Evolutionary conservation across 305 asterid genomes (phyloP).

Genomic region (Rubia balearica): DNA sequence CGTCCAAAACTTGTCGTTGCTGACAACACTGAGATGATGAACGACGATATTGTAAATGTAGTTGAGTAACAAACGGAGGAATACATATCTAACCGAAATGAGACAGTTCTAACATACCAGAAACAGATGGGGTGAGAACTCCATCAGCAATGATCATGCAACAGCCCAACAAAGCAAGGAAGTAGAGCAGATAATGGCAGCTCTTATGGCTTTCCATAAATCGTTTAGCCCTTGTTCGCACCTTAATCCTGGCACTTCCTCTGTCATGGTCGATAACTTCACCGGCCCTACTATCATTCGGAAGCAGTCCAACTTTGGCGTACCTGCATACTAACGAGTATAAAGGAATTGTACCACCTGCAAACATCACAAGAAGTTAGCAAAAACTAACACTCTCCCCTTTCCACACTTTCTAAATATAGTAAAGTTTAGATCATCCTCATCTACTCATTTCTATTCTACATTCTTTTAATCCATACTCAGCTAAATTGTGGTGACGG

Average conservation of each 20-base stretch:
- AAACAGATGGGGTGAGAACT: slow-evolving; percentile 83
- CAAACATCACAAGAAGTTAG: slow-evolving; percentile 21
- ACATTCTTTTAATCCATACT: neutral
- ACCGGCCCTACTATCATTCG: slow-evolving; percentile 40
- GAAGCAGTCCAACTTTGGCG: slow-evolving; percentile 79
- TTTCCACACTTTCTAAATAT: neutral
- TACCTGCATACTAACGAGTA: slow-evolving; percentile 79
- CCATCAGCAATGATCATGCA: slow-evolving; percentile 88
- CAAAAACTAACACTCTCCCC: neutral
- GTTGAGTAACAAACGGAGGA: neutral
- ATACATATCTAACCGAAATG: neutral
- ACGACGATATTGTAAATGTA: neutral
- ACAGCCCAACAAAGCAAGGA: slow-evolving; percentile 80
- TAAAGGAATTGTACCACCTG: slow-evolving; percentile 91
- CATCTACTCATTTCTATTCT: neutral
- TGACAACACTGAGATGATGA: slow-evolving; percentile 51
- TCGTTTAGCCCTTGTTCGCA: slow-evolving; percentile 59
- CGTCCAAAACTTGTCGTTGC: slow-evolving; percentile 69
- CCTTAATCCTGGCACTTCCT: slow-evolving; percentile 33
- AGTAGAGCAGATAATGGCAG: slow-evolving; percentile 56
- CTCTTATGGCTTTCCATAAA: slow-evolving; percentile 59
- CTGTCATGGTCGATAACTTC: slow-evolving; percentile 45
- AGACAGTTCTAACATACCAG: slow-evolving; percentile 44
- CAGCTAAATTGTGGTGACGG: neutral
- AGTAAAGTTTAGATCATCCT: neutral